Evolutionary conservation across 1,284 basidiomycete genomes (phyloP).

Genomic region (Athelia psychrophila): DNA sequence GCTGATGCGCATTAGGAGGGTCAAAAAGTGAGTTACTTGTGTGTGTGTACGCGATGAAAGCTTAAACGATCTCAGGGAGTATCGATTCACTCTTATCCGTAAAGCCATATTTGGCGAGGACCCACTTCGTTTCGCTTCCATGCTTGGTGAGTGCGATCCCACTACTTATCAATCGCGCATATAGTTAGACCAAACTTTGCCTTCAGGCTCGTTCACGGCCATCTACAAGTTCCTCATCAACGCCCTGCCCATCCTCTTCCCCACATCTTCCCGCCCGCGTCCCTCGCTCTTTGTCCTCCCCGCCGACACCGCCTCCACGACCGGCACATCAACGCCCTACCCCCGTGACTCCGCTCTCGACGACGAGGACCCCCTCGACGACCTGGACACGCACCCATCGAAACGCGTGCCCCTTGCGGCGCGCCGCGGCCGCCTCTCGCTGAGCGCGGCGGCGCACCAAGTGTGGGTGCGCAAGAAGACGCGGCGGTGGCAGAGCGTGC

Average conservation of each 20-base stretch:
- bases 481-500: conserved; percentile 82
- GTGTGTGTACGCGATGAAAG: background rate
- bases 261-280: conserved; percentile 25
- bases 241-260: conserved; percentile 76
- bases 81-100: conserved; percentile 60
- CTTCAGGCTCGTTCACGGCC: conserved; percentile 78
- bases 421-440: conserved; percentile 52
- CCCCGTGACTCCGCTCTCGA: conserved; percentile 24
- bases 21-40: conserved; percentile 48
- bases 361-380: conserved; percentile 16
- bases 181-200: no score
- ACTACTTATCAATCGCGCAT: no score
- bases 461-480: conserved; percentile 64
- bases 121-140: conserved; percentile 78
- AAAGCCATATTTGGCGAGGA: conserved; percentile 81
- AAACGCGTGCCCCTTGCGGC: conserved; percentile 6
- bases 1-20: conserved; percentile 62
- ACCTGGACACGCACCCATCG: conserved; percentile 10
- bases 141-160: conserved; percentile 69
- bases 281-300: conserved; percentile 15
- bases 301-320: conserved; percentile 10
- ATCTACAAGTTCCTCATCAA: conserved; percentile 85
- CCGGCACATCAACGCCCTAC: conserved; percentile 22
- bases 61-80: conserved; percentile 28
- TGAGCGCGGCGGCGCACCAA: conserved; percentile 60